These are phyloP conservation scores for Mychonastes homosphaera DNA, from an alignment of 139 green algal genomes.

Conservation along the genomic window DNA sequence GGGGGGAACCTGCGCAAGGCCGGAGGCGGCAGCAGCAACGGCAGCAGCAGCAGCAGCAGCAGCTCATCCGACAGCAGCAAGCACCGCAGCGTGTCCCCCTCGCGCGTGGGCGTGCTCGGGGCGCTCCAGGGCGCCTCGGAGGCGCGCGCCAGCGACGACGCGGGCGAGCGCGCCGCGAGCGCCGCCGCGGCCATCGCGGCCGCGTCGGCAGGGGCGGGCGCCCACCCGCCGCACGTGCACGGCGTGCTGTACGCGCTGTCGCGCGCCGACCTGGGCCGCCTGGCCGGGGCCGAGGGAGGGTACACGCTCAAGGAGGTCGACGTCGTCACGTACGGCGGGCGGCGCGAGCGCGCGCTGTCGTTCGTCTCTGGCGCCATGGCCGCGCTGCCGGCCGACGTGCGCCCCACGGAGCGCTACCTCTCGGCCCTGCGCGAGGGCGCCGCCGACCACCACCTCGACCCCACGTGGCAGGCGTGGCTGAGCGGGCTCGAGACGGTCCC, in stretches of 20 bases:
- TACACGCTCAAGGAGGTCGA: slow-evolving; percentile 30
- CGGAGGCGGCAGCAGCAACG: not conserved
- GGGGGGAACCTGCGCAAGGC: too few relatives aligned
- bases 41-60: slow-evolving; percentile 1
- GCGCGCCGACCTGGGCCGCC: slow-evolving; percentile 22
- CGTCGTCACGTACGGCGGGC: slow-evolving; percentile 37
- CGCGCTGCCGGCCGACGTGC: slow-evolving; percentile 17
- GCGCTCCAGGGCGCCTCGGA: too few relatives aligned
- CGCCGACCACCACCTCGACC: slow-evolving; percentile 38
- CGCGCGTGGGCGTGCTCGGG: too few relatives aligned
- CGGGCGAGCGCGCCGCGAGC: too few relatives aligned
- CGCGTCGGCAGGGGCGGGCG: too few relatives aligned
- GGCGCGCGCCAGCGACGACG: too few relatives aligned
- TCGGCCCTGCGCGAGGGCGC: slow-evolving; percentile 26
- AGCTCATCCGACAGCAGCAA: not conserved
- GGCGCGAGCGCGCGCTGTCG: slow-evolving; percentile 6
- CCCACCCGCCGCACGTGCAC: slow-evolving; percentile 19
- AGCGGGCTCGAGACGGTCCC: slow-evolving; percentile 11
- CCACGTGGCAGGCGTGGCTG: slow-evolving; percentile 27
- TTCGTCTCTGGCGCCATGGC: slow-evolving; percentile 26
- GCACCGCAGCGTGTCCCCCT: too few relatives aligned
- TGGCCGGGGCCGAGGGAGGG: slow-evolving; percentile 24
- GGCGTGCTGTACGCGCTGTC: slow-evolving; percentile 33
- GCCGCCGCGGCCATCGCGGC: too few relatives aligned
- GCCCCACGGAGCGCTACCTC: slow-evolving; percentile 31